Evolutionary conservation across 129 eudicot genomes (phyloP), one percentile per base, ranked within the genome.

Genomic region (Dittrichia graveolens): DNA sequence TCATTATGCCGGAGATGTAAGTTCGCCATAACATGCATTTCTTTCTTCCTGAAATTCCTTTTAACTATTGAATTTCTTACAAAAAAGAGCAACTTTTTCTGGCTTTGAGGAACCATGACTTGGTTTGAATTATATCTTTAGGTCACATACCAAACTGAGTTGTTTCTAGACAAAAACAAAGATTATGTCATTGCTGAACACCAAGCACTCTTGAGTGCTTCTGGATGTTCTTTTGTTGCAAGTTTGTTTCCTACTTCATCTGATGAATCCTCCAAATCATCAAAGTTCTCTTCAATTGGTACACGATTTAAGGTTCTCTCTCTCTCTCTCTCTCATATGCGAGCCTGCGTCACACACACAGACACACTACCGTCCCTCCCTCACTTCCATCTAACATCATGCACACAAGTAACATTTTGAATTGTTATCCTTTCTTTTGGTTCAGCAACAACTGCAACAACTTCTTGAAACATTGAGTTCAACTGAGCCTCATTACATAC

Each of bases 1-100:
- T 57, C 99, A 94, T 80, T 94, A 94, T 81, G 99, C 99, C 65
- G 99, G 99, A 58, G 99, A 90, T 78, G 99, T 94, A 85, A 88
- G 99, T 60, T 72, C 71, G 50, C 44, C 66, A 65, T 65, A 16
- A 18, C 45, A 1, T 31, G 16, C n/a, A 31, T 10, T 14, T 31
- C 5, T 24, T 71, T 71, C 52, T 56, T 65, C 60, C 34, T 66
- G 66, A 67, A 46, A 58, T 69, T 38, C 14, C 48, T 59, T 37
- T 55, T 10, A 16, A 41, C 44, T 55, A 61, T 16, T 12, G 31
- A 24, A 15, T 18, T 15, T 39, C 16, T 5, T 4, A 48, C n/a
- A 4, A 18, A 35, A 59, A 14, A 5, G 60, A 52, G 4, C 35
- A 14, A 53, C 8, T 54, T 69, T 11, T 7, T 53, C 8, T 46